Evolutionary conservation across 1,284 basidiomycete species (phyloP).

Genomic region (Xerocomus minutiporus): DNA sequence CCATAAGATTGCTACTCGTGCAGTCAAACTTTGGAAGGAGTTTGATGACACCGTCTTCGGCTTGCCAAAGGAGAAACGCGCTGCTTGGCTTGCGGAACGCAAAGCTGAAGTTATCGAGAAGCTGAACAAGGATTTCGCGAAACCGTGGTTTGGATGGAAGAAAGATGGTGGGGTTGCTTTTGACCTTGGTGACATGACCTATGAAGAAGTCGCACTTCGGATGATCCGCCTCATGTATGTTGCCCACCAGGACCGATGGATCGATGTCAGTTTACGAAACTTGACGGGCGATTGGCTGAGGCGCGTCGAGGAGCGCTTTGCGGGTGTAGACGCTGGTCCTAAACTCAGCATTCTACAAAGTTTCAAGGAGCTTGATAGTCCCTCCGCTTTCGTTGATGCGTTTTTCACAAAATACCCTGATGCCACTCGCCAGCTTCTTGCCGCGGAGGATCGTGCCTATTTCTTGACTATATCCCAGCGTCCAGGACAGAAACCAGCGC

Average conservation of each 20-base stretch:
- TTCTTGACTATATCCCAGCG: constrained; percentile 95
- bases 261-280: constrained; percentile 91
- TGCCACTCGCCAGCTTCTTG: constrained; percentile 82
- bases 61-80: constrained; percentile 91
- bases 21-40: constrained; percentile 96
- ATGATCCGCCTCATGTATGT: constrained; percentile 95
- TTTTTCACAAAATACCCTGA: constrained; percentile 87
- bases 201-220: constrained; percentile 90
- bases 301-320: constrained; percentile 94
- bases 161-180: constrained; percentile 81
- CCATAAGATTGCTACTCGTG: constrained; percentile 97
- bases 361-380: constrained; percentile 81
- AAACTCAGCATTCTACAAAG: constrained; percentile 91
- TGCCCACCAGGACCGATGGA: constrained; percentile 87
- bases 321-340: constrained; percentile 78
- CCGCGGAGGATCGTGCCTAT: constrained; percentile 93
- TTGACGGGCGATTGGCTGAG: constrained; percentile 96
- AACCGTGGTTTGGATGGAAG: constrained; percentile 97
- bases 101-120: constrained; percentile 88
- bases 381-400: constrained; percentile 67
- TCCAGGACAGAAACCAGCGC: constrained; percentile 96
- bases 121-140: constrained; percentile 93
- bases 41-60: constrained; percentile 96
- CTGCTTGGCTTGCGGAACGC: constrained; percentile 82
- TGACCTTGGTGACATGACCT: constrained; percentile 95